These are phyloP conservation scores for Nothophaeocryptopus gaeumannii DNA, from an alignment of 2,329 filamentous ascomycete genomes.

Conservation along the genomic window DNA sequence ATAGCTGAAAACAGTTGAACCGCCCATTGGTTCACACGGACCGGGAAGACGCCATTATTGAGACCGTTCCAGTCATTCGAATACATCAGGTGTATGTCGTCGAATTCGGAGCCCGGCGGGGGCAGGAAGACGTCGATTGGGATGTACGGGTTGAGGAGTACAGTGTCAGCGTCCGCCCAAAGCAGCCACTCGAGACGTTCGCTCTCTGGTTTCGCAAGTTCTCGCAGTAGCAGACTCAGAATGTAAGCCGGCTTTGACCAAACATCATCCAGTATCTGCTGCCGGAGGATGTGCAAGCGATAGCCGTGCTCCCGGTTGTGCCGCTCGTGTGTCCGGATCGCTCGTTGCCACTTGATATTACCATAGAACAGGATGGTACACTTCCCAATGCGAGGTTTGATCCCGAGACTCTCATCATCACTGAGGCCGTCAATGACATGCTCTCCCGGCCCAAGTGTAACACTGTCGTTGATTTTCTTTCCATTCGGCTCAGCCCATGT, in stretches of 20 bases:
- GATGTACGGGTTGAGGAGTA: slow-evolving; percentile 44
- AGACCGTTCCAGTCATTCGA: slow-evolving; percentile 43
- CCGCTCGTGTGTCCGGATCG: slow-evolving; percentile 41
- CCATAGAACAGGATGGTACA: slow-evolving; percentile 41
- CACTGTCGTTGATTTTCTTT: not conserved
- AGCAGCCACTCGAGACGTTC: slow-evolving; percentile 44
- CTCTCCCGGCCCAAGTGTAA: slow-evolving; percentile 20
- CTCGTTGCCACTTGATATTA: slow-evolving; percentile 41
- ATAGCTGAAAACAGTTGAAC: slow-evolving; percentile 41
- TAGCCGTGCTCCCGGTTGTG: slow-evolving; percentile 44
- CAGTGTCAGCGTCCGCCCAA: slow-evolving; percentile 46
- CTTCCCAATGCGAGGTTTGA: slow-evolving; percentile 37
- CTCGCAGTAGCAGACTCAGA: slow-evolving; percentile 39
- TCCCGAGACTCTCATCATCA: slow-evolving; percentile 31
- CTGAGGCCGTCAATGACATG: slow-evolving; percentile 26
- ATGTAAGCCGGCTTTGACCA: slow-evolving; percentile 49
- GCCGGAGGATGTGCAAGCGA: slow-evolving; percentile 42
- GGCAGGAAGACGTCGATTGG: slow-evolving; percentile 43
- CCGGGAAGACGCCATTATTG: slow-evolving; percentile 45
- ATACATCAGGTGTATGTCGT: slow-evolving; percentile 39
- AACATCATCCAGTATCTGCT: slow-evolving; percentile 42
- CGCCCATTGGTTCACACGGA: slow-evolving; percentile 41
- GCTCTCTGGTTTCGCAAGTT: slow-evolving; percentile 38
- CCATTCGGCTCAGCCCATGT: too few relatives aligned
- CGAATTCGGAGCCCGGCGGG: slow-evolving; percentile 32